phyloP scores from a whole-genome alignment of 129 eudicot species.

The Daucus carota region DH1_v3.0 NC_030384.2:42773501-42774000 shows the following conservation, averaged over 20 bases:
- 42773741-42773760: slow-evolving; percentile 39
- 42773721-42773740: slow-evolving; percentile 48
- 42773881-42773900: slow-evolving; percentile 33
- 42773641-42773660: slow-evolving; percentile 9
- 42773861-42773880: slow-evolving; percentile 26
- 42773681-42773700: slow-evolving; percentile 51
- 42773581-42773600: slow-evolving; percentile 9
- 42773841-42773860: slow-evolving; percentile 35
- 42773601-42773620: slow-evolving; percentile 10
- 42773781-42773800: slow-evolving; percentile 20
- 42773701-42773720: slow-evolving; percentile 51
- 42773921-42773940: slow-evolving; percentile 46
- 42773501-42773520: slow-evolving; percentile 12
- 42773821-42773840: slow-evolving; percentile 24
- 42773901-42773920: slow-evolving; percentile 24
- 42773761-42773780: slow-evolving; percentile 41
- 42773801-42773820: slow-evolving; percentile 26
- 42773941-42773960: slow-evolving; percentile 38
- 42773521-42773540: slow-evolving; percentile 1
- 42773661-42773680: slow-evolving; percentile 51
- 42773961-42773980: slow-evolving; percentile 19
- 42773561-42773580: slow-evolving; percentile 7
- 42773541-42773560: slow-evolving; percentile 11
- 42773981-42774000: slow-evolving; percentile 27
- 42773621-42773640: slow-evolving; percentile 11